Evolutionary conservation across 805 yeast species (phyloP).

Genomic region (Kluyveromyces wickerhamii): DNA sequence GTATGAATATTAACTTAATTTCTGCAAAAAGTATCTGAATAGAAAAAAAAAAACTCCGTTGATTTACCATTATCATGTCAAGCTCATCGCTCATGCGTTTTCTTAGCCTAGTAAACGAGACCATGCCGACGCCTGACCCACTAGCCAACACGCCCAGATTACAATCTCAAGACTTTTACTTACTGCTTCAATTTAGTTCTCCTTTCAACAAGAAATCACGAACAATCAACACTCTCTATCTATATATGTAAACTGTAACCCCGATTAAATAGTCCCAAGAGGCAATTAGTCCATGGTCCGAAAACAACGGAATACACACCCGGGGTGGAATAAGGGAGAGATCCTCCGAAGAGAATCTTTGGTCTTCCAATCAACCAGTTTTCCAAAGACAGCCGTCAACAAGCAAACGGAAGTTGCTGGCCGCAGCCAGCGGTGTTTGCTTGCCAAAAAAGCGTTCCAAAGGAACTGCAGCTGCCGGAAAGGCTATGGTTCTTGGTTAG

Average conservation of each 20-base stretch:
- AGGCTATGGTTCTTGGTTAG: conserved; percentile 5
- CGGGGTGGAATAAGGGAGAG: conserved; percentile 32
- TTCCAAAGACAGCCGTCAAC: conserved; percentile 19
- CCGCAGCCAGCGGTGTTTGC: conserved; percentile 6
- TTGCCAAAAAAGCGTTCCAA: background rate
- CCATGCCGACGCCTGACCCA: no score
- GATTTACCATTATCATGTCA: no score
- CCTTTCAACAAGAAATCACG: no score
- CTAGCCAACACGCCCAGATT: no score
- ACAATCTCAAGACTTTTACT: no score
- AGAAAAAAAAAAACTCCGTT: no score
- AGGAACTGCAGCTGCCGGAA: conserved; percentile 6
- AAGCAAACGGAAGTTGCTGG: conserved; percentile 2
- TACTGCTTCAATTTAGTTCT: no score
- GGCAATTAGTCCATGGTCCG: conserved; percentile 16
- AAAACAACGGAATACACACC: conserved; percentile 8
- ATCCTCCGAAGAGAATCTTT: conserved; percentile 8
- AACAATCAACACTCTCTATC: no score
- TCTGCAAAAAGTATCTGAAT: no score
- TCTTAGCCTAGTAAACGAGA: no score
- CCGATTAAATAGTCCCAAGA: conserved; percentile 29
- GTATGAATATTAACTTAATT: no score
- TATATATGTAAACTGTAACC: conserved; percentile 17
- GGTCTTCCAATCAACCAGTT: conserved; percentile 30
- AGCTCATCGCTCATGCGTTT: no score